phyloP scores from a whole-genome alignment of 73 alveolate species.

The Tetrahymena elliotti region DNA sequence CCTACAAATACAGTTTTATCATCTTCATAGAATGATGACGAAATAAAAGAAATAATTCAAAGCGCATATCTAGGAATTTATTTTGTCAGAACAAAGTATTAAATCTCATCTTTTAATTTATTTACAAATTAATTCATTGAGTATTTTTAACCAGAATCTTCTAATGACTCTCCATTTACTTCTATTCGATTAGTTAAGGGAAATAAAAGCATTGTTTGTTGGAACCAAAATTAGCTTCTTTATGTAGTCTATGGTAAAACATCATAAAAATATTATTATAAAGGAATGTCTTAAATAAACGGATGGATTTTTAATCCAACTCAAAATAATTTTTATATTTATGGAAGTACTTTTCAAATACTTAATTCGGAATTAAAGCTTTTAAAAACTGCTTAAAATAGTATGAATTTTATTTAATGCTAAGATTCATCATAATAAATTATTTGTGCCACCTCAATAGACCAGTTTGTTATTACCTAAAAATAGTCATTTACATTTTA shows the following conservation, averaged over 20 bases:
- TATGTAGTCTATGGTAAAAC: background rate
- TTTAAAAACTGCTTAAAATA: too few species aligned
- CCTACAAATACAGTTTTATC: background rate
- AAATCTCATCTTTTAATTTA: background rate
- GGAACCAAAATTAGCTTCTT: background rate
- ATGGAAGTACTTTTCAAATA: background rate
- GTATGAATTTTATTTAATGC: background rate
- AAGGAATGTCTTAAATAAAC: background rate
- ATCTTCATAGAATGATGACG: background rate
- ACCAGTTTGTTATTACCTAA: background rate
- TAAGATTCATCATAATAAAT: background rate
- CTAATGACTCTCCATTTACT: background rate
- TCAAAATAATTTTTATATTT: too few species aligned
- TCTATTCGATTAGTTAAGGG: background rate
- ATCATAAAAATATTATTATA: background rate
- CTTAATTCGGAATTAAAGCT: background rate
- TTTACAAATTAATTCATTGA: background rate
- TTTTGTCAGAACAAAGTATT: background rate
- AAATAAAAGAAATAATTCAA: background rate
- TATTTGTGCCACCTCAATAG: background rate
- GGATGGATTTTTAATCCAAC: background rate
- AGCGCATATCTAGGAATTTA: background rate
- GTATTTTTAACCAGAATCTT: background rate
- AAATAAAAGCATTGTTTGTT: background rate
- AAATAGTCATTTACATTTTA: too few species aligned